phyloP scores from a whole-genome alignment of 129 eudicot genomes.

The Daucus carota region DNA sequence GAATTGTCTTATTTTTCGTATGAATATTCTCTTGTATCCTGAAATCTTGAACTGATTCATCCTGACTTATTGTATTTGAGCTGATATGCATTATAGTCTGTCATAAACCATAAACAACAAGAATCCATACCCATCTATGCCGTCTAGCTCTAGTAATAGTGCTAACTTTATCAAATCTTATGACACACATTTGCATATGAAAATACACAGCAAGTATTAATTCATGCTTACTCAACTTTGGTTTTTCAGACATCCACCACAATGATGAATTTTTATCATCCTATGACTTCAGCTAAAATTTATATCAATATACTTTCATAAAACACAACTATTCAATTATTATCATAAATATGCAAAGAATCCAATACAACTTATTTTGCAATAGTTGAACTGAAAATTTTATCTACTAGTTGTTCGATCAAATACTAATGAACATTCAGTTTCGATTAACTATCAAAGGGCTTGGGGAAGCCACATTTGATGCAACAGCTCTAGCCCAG shows the following conservation, averaged over 20 bases:
- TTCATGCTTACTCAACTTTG: too few relatives aligned
- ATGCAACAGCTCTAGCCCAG: constrained; percentile 91
- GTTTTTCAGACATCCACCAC: neutral
- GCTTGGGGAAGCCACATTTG: constrained; percentile 47
- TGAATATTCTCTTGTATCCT: too few relatives aligned
- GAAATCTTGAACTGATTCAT: too few relatives aligned
- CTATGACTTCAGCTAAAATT: neutral
- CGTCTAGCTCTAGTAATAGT: too few relatives aligned
- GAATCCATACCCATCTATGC: too few relatives aligned
- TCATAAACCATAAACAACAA: too few relatives aligned
- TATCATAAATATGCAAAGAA: neutral
- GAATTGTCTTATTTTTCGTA: too few relatives aligned
- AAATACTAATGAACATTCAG: neutral
- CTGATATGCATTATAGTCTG: too few relatives aligned
- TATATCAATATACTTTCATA: too few relatives aligned
- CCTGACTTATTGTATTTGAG: too few relatives aligned
- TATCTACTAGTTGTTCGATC: neutral
- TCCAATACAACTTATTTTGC: neutral
- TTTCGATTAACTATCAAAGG: neutral
- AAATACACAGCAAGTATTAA: too few relatives aligned
- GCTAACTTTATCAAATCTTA: neutral
- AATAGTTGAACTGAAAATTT: neutral
- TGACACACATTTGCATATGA: neutral
- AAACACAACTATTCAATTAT: neutral
- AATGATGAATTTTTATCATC: too few relatives aligned